These are phyloP conservation scores for Zymoseptoria passerinii DNA, from an alignment of 2,329 filamentous ascomycete genomes.

Conservation along the genomic window DNA sequence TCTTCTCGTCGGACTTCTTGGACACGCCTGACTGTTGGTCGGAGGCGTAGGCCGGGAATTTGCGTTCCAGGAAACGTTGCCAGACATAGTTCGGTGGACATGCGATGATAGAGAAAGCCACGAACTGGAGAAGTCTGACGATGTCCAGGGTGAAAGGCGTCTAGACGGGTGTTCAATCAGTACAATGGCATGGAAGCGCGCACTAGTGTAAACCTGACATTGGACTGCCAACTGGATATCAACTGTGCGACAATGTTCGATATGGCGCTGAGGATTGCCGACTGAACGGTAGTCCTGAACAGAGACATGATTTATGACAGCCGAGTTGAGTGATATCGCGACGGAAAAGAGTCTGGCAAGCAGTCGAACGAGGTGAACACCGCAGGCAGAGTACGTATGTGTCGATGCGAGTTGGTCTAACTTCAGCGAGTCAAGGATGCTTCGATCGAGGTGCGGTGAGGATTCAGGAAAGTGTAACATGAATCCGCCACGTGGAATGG, in stretches of 20 bases:
- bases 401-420: neutral
- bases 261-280: slow-evolving; percentile 54
- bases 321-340: too few relatives aligned
- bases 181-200: neutral
- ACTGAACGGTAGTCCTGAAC: slow-evolving; percentile 55
- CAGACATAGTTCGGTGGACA: slow-evolving; percentile 79
- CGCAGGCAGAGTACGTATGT: neutral
- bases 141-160: slow-evolving; percentile 50
- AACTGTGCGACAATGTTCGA: slow-evolving; percentile 68
- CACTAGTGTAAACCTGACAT: slow-evolving; percentile 41
- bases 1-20: slow-evolving; percentile 17
- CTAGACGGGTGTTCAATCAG: slow-evolving; percentile 4
- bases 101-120: slow-evolving; percentile 62
- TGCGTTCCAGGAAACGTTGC: slow-evolving; percentile 69
- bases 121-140: slow-evolving; percentile 65
- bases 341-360: neutral
- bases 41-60: slow-evolving; percentile 58
- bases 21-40: slow-evolving; percentile 23
- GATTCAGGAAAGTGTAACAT: neutral
- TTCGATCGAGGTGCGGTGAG: neutral
- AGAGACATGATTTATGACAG: slow-evolving; percentile 28
- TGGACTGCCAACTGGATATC: slow-evolving; percentile 53
- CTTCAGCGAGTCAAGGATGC: neutral
- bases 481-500: neutral
- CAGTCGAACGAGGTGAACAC: neutral